Percentiles rank a stretch among this genome's conserved stretches.
Evolutionary conservation across 306 rosid species (phyloP).

Genomic region (Astragalus glycyphyllos): DNA sequence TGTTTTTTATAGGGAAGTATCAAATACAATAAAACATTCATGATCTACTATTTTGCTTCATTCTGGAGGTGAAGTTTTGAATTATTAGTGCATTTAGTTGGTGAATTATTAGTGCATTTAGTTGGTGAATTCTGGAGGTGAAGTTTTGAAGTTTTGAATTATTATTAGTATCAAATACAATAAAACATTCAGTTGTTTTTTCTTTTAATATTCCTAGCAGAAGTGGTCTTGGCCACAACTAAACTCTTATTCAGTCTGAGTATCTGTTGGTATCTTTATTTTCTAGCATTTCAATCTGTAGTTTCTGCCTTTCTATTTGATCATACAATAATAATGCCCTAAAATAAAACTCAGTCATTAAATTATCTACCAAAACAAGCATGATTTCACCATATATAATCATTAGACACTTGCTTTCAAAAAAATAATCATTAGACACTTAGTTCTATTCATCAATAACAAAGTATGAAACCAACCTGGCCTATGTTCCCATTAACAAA

Average conservation of each 20-base stretch:
- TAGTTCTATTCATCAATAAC: background rate
- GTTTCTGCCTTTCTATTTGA: slow-evolving; percentile 5
- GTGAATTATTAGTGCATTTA: no score
- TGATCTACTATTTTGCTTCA: no score
- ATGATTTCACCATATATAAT: background rate
- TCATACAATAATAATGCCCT: slow-evolving; percentile 2
- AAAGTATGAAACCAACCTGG: slow-evolving; percentile 54
- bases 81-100: no score
- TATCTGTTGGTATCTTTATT: background rate
- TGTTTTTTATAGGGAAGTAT: no score
- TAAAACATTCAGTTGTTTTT: background rate
- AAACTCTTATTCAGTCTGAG: background rate
- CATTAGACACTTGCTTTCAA: no score
- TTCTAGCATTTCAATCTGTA: background rate
- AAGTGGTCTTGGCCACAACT: background rate
- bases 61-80: no score
- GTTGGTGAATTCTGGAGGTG: no score
- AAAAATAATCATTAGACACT: no score
- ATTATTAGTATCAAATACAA: no score
- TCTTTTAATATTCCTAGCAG: background rate
- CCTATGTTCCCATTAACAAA: slow-evolving; percentile 89
- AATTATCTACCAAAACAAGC: background rate
- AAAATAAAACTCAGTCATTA: slow-evolving; percentile 11
- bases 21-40: no score
- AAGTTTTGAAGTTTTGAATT: no score